These are phyloP conservation scores for Colletotrichum trifolii DNA, from an alignment of 2,329 filamentous ascomycete genomes.

Conservation along the genomic window DNA sequence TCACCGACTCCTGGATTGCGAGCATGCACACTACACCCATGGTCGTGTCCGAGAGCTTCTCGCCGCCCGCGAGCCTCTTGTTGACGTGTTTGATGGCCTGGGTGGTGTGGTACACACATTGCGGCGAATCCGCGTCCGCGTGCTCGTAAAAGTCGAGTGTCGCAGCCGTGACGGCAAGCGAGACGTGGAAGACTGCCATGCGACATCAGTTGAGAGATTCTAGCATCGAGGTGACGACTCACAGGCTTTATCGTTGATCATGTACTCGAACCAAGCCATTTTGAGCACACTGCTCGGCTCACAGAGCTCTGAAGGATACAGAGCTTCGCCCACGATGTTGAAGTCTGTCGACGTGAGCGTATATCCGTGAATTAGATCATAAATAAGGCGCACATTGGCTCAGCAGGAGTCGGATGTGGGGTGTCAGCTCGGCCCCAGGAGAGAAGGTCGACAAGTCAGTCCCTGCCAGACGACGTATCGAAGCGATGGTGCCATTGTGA, in stretches of 20 bases:
- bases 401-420: neutral
- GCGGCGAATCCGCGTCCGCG: neutral
- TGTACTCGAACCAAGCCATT: neutral
- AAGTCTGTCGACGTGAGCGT: neutral
- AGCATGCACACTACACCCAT: neutral
- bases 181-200: neutral
- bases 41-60: neutral
- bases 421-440: neutral
- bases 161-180: neutral
- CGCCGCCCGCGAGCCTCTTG: neutral
- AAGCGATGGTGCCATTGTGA: neutral
- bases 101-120: neutral
- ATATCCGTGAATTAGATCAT: neutral
- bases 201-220: neutral
- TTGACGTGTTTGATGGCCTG: neutral
- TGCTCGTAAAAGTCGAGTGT: constrained; percentile 2
- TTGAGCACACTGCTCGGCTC: neutral
- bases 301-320: constrained; percentile 7
- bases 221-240: neutral
- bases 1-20: neutral
- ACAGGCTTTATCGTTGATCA: constrained; percentile 5
- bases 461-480: neutral
- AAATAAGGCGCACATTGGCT: neutral
- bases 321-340: neutral
- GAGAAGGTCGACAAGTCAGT: neutral